Evolutionary conservation across 78 protist genomes (phyloP).

Genomic region (Emiliania huxleyi): DNA sequence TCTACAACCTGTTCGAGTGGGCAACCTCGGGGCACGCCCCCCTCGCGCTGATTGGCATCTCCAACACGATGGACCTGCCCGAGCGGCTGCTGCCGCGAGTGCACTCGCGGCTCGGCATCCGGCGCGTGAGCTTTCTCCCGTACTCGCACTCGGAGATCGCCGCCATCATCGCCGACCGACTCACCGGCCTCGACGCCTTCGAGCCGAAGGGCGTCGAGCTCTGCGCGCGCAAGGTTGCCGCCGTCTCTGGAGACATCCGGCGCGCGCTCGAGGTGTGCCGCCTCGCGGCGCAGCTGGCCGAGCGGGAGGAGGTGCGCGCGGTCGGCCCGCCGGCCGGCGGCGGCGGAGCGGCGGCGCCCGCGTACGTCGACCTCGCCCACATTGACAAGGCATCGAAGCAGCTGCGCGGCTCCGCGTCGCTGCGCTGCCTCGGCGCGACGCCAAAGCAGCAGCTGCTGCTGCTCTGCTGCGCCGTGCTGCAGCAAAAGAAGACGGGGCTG

Average conservation of each 20-base stretch:
- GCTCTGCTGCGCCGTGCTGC: not conserved
- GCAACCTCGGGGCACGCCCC: conserved; percentile 38
- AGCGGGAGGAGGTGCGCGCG: not conserved
- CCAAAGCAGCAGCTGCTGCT: not conserved
- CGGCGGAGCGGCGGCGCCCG: not conserved
- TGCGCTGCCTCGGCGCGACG: not conserved
- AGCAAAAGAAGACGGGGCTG: not conserved
- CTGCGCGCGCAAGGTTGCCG: conserved; percentile 43
- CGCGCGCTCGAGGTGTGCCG: conserved; percentile 53
- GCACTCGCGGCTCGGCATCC: conserved; percentile 14
- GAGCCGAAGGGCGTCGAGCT: conserved; percentile 33
- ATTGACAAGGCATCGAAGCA: not conserved
- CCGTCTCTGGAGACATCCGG: conserved; percentile 59
- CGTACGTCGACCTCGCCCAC: not conserved
- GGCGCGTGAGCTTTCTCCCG: conserved; percentile 37
- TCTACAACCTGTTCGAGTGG: conserved; percentile 80
- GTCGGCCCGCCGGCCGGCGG: too few relatives aligned
- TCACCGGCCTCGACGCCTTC: conserved; percentile 19
- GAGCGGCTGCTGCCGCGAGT: conserved; percentile 52
- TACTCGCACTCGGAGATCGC: conserved; percentile 20
- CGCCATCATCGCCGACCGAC: conserved; percentile 34
- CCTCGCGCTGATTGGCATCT: conserved; percentile 52
- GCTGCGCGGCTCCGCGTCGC: not conserved
- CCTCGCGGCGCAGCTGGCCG: conserved; percentile 42
- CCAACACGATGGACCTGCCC: conserved; percentile 70